Conservation (phyloP, 2,329 filamentous ascomycete species). For the Aspergillus sp. region DNA sequence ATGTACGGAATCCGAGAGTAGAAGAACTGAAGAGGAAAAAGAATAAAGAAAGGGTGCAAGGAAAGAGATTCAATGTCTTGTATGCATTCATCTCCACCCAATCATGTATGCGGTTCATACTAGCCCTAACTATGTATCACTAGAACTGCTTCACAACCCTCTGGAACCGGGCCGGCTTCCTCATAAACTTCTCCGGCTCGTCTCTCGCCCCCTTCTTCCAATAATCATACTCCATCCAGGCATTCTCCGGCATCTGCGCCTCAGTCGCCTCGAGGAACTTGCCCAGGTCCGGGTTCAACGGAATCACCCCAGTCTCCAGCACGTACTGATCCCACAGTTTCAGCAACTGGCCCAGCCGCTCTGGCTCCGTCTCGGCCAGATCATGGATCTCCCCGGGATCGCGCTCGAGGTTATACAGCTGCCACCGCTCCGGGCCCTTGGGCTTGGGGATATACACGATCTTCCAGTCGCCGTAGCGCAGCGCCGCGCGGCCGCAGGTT, state of each 20-base stretch:
- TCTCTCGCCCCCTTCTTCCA: conserved; percentile 50
- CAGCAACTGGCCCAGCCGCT: conserved; percentile 42
- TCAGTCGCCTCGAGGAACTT: conserved; percentile 53
- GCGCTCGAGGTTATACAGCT: conserved; percentile 46
- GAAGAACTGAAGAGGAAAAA: no score
- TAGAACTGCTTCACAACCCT: conserved; percentile 30
- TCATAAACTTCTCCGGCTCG: conserved; percentile 39
- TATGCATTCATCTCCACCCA: no score
- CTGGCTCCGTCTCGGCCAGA: conserved; percentile 34
- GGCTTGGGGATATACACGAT: conserved; percentile 51
- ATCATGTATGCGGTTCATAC: no score
- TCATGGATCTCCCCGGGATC: conserved; percentile 48
- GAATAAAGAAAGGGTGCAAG: no score
- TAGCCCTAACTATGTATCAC: no score
- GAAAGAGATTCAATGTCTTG: no score
- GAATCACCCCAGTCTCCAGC: conserved; percentile 53
- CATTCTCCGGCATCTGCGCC: conserved; percentile 57
- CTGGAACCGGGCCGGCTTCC: conserved; percentile 27
- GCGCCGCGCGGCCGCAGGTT: conserved; percentile 46
- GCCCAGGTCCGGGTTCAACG: conserved; percentile 51
- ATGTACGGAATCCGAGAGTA: no score
- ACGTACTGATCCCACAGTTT: conserved; percentile 52
- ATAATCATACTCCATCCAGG: conserved; percentile 59
- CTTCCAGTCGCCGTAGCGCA: conserved; percentile 51
- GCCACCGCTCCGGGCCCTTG: conserved; percentile 49